Conservation (phyloP, 495 filamentous ascomycete genomes). For the Trypethelium eluteriae region DNA sequence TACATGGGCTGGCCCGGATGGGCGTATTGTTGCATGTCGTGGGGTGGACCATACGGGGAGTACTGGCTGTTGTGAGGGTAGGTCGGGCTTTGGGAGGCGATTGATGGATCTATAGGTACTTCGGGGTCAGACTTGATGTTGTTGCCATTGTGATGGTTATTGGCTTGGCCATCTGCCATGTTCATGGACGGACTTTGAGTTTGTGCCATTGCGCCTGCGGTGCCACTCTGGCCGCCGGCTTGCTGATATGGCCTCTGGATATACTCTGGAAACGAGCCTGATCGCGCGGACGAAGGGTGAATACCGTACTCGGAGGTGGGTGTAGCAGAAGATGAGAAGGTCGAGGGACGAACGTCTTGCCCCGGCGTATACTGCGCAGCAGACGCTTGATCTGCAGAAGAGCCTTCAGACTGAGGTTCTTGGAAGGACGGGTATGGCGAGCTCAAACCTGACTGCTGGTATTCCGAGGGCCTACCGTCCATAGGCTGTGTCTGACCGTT, state of each 20-base stretch:
- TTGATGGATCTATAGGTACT: constrained; percentile 98
- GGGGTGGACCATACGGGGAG: constrained; percentile 78
- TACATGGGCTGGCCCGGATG: constrained; percentile 53
- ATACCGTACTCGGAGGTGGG: constrained; percentile 83
- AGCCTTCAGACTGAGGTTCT: constrained; percentile 69
- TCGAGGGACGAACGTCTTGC: constrained; percentile 66
- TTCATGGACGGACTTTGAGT: constrained; percentile 91
- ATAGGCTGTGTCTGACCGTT: constrained; percentile 50
- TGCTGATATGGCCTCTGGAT: constrained; percentile 51
- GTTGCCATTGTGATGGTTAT: constrained; percentile 54
- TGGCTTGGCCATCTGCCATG: constrained; percentile 67
- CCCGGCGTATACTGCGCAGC: constrained; percentile 59
- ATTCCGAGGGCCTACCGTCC: constrained; percentile 86
- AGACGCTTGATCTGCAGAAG: constrained; percentile 78
- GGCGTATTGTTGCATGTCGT: constrained; percentile 70
- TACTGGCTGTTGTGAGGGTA: constrained; percentile 69
- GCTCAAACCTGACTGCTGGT: constrained; percentile 98
- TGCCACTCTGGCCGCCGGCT: constrained; percentile 62
- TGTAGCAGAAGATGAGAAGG: constrained; percentile 68
- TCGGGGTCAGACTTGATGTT: constrained; percentile 87
- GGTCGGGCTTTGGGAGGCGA: constrained; percentile 83
- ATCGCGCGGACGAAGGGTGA: constrained; percentile 70
- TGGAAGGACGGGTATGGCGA: constrained; percentile 65
- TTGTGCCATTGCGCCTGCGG: constrained; percentile 91
- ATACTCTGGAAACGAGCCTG: constrained; percentile 72